Conservation (phyloP, 2,329 filamentous ascomycete genomes). For the Conoideocrella luteorostrata region DNA sequence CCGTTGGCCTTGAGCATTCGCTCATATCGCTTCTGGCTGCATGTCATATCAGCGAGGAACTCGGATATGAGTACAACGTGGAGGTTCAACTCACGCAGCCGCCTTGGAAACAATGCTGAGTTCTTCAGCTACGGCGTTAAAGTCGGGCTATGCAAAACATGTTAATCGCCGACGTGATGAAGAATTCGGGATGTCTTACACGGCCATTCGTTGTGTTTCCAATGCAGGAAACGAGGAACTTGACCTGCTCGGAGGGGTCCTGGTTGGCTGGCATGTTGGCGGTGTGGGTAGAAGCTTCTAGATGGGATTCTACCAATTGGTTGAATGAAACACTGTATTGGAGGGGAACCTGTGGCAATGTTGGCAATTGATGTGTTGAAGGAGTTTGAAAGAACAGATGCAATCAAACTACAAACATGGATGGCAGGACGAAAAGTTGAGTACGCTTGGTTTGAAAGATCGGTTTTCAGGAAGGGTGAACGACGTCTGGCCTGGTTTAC, state of each 20-base stretch:
- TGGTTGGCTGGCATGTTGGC: conserved; percentile 17
- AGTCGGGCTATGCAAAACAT: conserved; percentile 49
- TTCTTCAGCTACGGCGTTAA: conserved; percentile 56
- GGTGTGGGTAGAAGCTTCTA: too few relatives aligned
- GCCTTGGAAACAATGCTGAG: conserved; percentile 57
- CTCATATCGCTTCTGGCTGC: conserved; percentile 62
- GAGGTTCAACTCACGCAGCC: conserved; percentile 55
- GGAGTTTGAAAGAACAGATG: too few relatives aligned
- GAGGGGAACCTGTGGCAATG: too few relatives aligned
- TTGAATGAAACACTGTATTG: too few relatives aligned
- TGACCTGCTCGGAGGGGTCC: conserved; percentile 51
- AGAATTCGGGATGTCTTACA: too few relatives aligned
- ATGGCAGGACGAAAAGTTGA: too few relatives aligned
- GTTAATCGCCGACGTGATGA: conserved; percentile 11
- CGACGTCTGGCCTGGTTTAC: not conserved
- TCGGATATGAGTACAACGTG: not conserved
- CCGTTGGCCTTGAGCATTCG: conserved; percentile 56
- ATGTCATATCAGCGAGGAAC: not conserved
- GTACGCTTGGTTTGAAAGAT: too few relatives aligned
- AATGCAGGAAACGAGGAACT: conserved; percentile 62
- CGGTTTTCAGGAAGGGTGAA: too few relatives aligned
- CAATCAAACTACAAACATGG: too few relatives aligned
- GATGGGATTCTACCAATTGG: too few relatives aligned
- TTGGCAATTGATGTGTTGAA: too few relatives aligned
- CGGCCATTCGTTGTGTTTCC: conserved; percentile 52